Evolutionary conservation across 768 basidiomycete genomes (phyloP).

Genomic region (Macrolepiota albuminosa): DNA sequence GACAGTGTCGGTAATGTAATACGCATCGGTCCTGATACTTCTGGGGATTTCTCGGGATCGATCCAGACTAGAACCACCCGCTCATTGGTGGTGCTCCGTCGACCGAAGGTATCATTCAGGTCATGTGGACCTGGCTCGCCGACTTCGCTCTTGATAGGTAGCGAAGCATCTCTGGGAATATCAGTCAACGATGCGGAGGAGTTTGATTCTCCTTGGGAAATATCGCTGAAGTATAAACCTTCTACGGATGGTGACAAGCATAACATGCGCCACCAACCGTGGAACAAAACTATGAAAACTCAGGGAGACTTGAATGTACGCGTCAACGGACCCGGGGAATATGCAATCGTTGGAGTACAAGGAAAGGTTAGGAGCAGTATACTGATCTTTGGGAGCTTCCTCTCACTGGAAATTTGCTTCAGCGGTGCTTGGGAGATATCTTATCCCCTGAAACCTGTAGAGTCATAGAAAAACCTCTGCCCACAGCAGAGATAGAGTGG

Average conservation of each 20-base stretch:
- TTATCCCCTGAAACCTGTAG: slow-evolving; percentile 77
- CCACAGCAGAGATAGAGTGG: slow-evolving; percentile 84
- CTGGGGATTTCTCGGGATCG: slow-evolving; percentile 16
- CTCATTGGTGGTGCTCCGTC: slow-evolving; percentile 64
- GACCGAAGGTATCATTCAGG: slow-evolving; percentile 69
- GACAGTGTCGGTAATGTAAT: slow-evolving; percentile 79
- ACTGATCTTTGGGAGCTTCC: not conserved
- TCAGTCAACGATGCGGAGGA: slow-evolving; percentile 48
- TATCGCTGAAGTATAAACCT: slow-evolving; percentile 61
- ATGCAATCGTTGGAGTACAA: slow-evolving; percentile 61
- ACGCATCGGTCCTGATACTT: slow-evolving; percentile 33
- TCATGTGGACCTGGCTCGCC: slow-evolving; percentile 70
- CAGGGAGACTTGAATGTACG: slow-evolving; percentile 43
- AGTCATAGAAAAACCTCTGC: slow-evolving; percentile 70
- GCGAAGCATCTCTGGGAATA: slow-evolving; percentile 54
- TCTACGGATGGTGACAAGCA: slow-evolving; percentile 27
- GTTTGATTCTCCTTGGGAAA: slow-evolving; percentile 66
- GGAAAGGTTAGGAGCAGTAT: slow-evolving; percentile 48
- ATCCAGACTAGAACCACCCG: slow-evolving; percentile 46
- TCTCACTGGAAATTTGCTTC: slow-evolving; percentile 11
- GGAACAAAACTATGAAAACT: slow-evolving; percentile 59
- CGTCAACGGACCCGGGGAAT: slow-evolving; percentile 69
- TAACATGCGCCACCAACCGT: slow-evolving; percentile 46
- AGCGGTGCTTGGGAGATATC: slow-evolving; percentile 80
- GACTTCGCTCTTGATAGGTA: slow-evolving; percentile 65